phyloP scores from a whole-genome alignment of 148 eudicot species.

The Cornus kousa region DNA sequence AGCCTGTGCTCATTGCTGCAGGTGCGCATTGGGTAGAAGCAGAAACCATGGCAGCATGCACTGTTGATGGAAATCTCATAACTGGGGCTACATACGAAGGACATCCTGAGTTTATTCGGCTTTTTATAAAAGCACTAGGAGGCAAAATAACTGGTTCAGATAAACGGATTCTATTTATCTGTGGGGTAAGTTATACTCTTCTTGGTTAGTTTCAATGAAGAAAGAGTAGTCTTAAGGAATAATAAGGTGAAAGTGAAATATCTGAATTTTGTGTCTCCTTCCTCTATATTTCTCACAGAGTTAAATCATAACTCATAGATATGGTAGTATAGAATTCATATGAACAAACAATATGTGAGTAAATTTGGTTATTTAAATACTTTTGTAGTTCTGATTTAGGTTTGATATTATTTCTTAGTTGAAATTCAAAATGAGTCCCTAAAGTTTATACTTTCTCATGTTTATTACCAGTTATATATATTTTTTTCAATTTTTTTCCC shows the following conservation, averaged over 20 bases:
- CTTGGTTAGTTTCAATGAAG: background rate
- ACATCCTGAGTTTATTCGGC: conserved; percentile 80
- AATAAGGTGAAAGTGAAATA: too few species aligned
- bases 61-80: conserved; percentile 71
- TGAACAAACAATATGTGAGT: background rate
- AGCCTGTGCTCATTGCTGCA: conserved; percentile 78
- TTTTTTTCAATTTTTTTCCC: too few species aligned
- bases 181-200: conserved; percentile 69
- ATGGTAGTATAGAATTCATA: background rate
- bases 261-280: background rate
- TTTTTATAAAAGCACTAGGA: conserved; percentile 84
- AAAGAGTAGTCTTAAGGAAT: background rate
- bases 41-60: conserved; percentile 47
- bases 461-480: too few species aligned
- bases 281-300: background rate
- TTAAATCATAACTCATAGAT: background rate
- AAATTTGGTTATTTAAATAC: too few species aligned
- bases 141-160: conserved; percentile 69
- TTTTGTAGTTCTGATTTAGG: too few species aligned
- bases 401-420: too few species aligned
- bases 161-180: conserved; percentile 74
- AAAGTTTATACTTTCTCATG: too few species aligned
- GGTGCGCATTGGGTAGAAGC: conserved; percentile 96
- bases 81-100: conserved; percentile 70
- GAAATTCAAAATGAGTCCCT: too few species aligned